These are phyloP conservation scores for Quambalaria eucalypti DNA, from an alignment of 1,284 basidiomycete genomes.

Conservation along the genomic window DNA sequence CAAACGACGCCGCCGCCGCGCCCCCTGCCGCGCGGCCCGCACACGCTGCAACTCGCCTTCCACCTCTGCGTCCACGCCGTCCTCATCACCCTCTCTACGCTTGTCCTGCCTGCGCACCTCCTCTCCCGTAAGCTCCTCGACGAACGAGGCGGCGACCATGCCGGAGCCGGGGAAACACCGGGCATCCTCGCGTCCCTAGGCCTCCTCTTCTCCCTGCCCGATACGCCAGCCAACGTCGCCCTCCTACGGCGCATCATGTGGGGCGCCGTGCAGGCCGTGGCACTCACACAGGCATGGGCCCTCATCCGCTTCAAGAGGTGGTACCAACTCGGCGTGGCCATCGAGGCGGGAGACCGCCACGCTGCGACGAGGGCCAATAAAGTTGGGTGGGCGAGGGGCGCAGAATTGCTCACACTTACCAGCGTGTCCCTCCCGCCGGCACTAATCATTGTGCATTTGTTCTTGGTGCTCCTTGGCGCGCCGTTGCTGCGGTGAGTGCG, in stretches of 20 bases:
- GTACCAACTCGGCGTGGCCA: not conserved
- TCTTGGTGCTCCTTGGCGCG: not conserved
- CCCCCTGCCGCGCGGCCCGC: not conserved
- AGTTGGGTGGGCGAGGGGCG: not conserved
- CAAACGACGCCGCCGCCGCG: too few species aligned
- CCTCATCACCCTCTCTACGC: not conserved
- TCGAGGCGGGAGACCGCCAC: not conserved
- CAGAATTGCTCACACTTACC: not conserved
- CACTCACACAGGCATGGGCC: not conserved
- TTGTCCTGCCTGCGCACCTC: not conserved
- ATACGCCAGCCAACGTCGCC: not conserved
- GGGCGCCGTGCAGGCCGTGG: not conserved
- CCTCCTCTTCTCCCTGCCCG: not conserved
- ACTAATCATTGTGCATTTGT: not conserved
- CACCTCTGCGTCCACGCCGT: not conserved
- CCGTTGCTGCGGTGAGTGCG: not conserved
- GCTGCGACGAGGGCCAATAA: not conserved
- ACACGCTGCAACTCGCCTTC: not conserved
- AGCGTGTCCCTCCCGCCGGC: not conserved
- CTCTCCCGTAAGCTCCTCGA: not conserved
- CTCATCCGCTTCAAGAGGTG: not conserved
- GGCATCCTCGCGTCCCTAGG: not conserved
- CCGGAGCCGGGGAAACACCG: too few species aligned
- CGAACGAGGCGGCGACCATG: too few species aligned
- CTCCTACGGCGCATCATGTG: not conserved